Evolutionary conservation across 1,284 basidiomycete species (phyloP).

Genomic region (Lentinus polychrous): DNA sequence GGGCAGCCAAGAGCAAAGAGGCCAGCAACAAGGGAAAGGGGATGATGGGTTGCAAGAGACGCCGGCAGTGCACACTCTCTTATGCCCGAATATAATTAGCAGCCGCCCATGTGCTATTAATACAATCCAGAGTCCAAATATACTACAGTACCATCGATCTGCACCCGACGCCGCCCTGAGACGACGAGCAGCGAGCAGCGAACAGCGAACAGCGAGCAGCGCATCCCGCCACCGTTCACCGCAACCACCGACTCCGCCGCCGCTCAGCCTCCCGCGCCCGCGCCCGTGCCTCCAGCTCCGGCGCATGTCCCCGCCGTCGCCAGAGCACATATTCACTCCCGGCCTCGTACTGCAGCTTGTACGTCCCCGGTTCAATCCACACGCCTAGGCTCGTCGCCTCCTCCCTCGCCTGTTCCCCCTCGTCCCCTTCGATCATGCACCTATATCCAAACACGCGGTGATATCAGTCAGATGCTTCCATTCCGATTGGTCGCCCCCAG

Average conservation of each 20-base stretch:
- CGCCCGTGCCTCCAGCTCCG: slow-evolving; percentile 36
- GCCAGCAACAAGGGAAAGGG: neutral
- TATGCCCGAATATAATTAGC: no score
- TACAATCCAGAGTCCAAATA: neutral
- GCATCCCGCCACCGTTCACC: slow-evolving; percentile 7
- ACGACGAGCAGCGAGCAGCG: no score
- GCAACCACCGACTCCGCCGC: slow-evolving; percentile 33
- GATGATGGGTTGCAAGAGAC: neutral
- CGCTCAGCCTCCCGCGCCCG: slow-evolving; percentile 46
- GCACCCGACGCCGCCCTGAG: no score
- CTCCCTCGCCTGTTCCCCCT: slow-evolving; percentile 23
- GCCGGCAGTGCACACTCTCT: neutral
- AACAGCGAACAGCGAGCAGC: no score
- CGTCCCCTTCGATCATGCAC: slow-evolving; percentile 25
- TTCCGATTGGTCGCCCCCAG: slow-evolving; percentile 10
- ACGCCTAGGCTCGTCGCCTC: slow-evolving; percentile 39
- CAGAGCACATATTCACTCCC: slow-evolving; percentile 49
- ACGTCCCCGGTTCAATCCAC: slow-evolving; percentile 57
- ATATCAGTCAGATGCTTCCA: slow-evolving; percentile 13
- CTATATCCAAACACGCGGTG: slow-evolving; percentile 30
- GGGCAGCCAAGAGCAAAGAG: slow-evolving; percentile 14
- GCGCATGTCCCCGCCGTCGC: slow-evolving; percentile 35
- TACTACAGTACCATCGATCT: neutral
- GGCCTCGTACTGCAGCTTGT: slow-evolving; percentile 70
- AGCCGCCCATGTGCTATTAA: neutral